These are phyloP conservation scores for Penicillium steckii DNA, from an alignment of 495 filamentous ascomycete genomes.

Conservation along the genomic window DNA sequence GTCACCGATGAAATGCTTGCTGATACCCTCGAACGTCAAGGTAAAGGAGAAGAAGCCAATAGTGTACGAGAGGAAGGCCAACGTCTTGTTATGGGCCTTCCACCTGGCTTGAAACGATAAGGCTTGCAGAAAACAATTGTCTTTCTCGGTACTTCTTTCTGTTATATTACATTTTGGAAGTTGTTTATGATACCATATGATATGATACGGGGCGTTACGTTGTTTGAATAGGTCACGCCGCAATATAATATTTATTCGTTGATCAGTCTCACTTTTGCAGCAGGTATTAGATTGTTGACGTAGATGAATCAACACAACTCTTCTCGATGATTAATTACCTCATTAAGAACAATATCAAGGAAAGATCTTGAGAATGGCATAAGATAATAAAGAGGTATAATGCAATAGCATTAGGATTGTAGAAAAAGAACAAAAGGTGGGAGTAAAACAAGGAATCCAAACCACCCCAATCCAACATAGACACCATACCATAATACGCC, in stretches of 20 bases:
- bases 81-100: slow-evolving; percentile 43
- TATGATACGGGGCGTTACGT: background rate
- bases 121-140: too few species aligned
- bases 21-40: slow-evolving; percentile 70
- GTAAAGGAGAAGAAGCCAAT: slow-evolving; percentile 61
- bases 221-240: background rate
- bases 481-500: too few species aligned
- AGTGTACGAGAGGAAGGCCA: slow-evolving; percentile 42
- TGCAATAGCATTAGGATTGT: background rate
- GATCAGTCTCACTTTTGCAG: too few species aligned
- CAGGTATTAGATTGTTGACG: too few species aligned
- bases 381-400: slow-evolving; percentile 6
- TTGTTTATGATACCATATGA: slow-evolving; percentile 3
- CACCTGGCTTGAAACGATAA: slow-evolving; percentile 38
- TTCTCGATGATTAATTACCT: too few species aligned
- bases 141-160: background rate
- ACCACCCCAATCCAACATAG: background rate
- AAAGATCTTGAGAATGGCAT: too few species aligned
- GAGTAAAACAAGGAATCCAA: background rate
- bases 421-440: background rate
- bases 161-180: slow-evolving; percentile 2
- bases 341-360: too few species aligned
- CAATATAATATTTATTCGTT: too few species aligned
- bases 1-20: slow-evolving; percentile 80
- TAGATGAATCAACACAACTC: too few species aligned